Evolutionary conservation across 2,329 filamentous ascomycete species (phyloP).

Genomic region (Fusarium newnesense): DNA sequence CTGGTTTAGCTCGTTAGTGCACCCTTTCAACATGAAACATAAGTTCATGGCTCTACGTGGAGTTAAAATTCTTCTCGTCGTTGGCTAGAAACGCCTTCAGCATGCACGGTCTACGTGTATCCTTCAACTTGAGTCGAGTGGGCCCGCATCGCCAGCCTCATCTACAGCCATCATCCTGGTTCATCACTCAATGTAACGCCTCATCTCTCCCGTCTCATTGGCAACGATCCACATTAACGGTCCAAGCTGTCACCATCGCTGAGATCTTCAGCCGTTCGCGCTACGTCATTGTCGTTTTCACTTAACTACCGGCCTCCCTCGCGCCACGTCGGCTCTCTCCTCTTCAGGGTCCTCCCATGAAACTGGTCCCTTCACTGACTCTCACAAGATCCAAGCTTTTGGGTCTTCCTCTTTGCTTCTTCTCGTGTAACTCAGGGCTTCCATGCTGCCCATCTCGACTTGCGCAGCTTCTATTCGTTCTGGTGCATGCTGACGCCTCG

Average conservation of each 20-base stretch:
- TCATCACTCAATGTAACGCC: conserved; percentile 10
- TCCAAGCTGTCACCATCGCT: conserved; percentile 29
- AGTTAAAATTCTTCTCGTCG: conserved; percentile 1
- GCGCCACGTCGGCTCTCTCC: conserved; percentile 36
- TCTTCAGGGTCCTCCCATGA: conserved; percentile 42
- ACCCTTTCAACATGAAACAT: conserved; percentile 28
- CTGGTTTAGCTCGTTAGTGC: conserved; percentile 14
- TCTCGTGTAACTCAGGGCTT: conserved; percentile 12
- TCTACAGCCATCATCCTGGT: conserved; percentile 43
- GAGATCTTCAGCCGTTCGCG: conserved; percentile 24
- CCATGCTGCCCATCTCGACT: conserved; percentile 17
- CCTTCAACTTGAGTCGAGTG: conserved; percentile 26
- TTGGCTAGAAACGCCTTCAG: background rate
- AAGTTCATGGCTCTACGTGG: conserved; percentile 10
- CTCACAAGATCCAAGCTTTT: conserved; percentile 35
- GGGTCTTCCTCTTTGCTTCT: conserved; percentile 23
- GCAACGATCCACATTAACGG: conserved; percentile 31
- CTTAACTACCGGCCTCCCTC: conserved; percentile 27
- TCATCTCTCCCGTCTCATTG: conserved; percentile 33
- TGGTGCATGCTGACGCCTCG: conserved; percentile 12
- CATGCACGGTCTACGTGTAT: conserved; percentile 29
- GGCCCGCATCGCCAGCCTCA: conserved; percentile 38
- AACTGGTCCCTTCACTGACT: conserved; percentile 24
- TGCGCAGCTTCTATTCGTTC: conserved; percentile 1
- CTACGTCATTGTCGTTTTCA: conserved; percentile 38